Evolutionary conservation across 129 eudicot genomes (phyloP).

Genomic region (Escallonia herrerae): DNA sequence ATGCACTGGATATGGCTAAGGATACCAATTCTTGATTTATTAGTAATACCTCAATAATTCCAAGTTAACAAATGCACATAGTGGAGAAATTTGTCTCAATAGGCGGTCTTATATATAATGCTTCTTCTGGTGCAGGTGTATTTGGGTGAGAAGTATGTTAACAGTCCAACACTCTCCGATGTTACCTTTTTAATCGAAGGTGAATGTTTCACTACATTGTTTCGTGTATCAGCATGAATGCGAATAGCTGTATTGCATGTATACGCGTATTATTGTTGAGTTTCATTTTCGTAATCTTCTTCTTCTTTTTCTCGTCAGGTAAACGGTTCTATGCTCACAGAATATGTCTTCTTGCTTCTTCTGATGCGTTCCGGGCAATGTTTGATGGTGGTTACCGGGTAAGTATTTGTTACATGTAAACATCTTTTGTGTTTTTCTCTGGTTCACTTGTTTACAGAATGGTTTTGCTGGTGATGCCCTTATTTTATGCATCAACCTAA

Average conservation of each 20-base stretch:
- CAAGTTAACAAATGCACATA: too few species aligned
- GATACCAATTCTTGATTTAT: too few species aligned
- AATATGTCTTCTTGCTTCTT: constrained; percentile 86
- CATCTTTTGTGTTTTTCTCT: too few species aligned
- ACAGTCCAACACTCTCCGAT: constrained; percentile 71
- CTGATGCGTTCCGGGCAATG: constrained; percentile 94
- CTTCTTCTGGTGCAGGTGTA: constrained; percentile 49
- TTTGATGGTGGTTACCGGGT: constrained; percentile 96
- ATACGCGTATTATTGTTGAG: background rate
- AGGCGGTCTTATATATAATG: too few species aligned
- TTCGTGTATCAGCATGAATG: background rate
- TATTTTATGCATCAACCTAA: background rate
- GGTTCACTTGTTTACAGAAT: background rate
- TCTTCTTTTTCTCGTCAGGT: constrained; percentile 29
- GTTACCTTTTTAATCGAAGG: constrained; percentile 89
- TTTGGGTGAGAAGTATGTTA: constrained; percentile 73
- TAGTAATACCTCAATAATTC: too few species aligned
- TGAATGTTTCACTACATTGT: constrained; percentile 6
- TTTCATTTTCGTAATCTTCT: background rate
- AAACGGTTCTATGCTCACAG: constrained; percentile 83
- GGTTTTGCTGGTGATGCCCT: background rate
- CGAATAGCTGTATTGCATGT: background rate
- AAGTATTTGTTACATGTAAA: background rate
- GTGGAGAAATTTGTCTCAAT: too few species aligned
- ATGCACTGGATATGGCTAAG: too few species aligned